Evolutionary conservation across 805 yeast species (phyloP).

Genomic region (Hanseniaspora vineae): DNA sequence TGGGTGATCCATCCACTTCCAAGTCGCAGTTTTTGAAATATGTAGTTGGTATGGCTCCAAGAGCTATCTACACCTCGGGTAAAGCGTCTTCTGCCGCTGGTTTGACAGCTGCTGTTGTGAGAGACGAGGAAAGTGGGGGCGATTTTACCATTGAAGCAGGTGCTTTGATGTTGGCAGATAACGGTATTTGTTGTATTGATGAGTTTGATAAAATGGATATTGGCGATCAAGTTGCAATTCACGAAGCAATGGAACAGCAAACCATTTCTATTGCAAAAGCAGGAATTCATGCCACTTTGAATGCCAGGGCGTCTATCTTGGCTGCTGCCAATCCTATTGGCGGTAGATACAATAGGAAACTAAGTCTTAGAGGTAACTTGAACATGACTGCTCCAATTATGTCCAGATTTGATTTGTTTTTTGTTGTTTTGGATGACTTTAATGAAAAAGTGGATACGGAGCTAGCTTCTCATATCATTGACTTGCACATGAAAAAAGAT

Average conservation of each 20-base stretch:
- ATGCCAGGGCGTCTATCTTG: no score
- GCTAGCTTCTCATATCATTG: constrained; percentile 85
- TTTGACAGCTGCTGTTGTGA: constrained; percentile 93
- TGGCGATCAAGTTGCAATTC: constrained; percentile 93
- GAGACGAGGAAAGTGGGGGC: constrained; percentile 84
- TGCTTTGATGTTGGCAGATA: constrained; percentile 95
- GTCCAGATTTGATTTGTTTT: constrained; percentile 94
- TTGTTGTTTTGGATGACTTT: constrained; percentile 89
- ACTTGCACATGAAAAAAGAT: constrained; percentile 25
- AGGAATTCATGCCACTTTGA: no score
- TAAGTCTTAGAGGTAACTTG: constrained; percentile 39
- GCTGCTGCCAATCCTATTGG: no score
- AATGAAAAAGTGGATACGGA: constrained; percentile 83
- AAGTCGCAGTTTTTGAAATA: constrained; percentile 25
- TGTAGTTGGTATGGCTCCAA: constrained; percentile 80
- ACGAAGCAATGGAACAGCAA: constrained; percentile 99
- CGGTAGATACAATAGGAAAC: no score
- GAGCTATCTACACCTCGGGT: constrained; percentile 95
- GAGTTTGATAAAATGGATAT: constrained; percentile 98
- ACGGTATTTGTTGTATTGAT: constrained; percentile 96
- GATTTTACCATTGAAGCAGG: constrained; percentile 98
- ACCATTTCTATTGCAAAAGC: constrained; percentile 15
- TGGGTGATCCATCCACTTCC: no score
- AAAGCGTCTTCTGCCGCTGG: constrained; percentile 99
- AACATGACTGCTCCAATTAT: constrained; percentile 97